Evolutionary conservation across 179 eudicot species (phyloP).

Genomic region (Spergularia azorica): DNA sequence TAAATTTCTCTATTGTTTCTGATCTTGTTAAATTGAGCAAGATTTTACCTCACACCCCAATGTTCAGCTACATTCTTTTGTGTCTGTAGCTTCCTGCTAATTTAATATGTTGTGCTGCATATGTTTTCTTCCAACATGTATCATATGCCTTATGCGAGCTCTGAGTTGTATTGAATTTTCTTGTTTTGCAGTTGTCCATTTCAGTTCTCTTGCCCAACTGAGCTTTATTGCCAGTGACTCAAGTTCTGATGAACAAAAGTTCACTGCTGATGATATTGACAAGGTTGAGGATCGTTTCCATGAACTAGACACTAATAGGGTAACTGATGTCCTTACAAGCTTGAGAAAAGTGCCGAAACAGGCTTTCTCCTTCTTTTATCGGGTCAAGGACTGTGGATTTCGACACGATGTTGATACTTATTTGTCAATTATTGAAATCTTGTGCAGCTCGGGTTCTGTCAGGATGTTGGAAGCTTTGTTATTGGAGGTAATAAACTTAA

Average conservation of each 20-base stretch:
- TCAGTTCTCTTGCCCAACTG: conserved; percentile 5
- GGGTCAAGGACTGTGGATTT: conserved; percentile 53
- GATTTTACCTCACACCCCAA: neutral
- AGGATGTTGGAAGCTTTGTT: conserved; percentile 46
- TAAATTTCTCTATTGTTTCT: neutral
- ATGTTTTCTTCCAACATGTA: neutral
- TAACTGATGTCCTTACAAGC: conserved; percentile 31
- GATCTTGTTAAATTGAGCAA: neutral
- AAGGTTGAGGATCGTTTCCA: conserved; percentile 6
- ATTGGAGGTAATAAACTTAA: conserved; percentile 40
- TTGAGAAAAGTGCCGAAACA: conserved; percentile 43
- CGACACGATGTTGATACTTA: conserved; percentile 47
- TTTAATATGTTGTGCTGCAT: neutral
- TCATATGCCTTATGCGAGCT: neutral
- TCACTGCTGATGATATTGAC: neutral
- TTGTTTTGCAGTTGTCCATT: conserved; percentile 37
- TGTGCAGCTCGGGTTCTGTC: conserved; percentile 46
- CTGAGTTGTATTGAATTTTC: neutral
- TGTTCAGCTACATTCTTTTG: neutral
- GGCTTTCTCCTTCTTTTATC: conserved; percentile 47
- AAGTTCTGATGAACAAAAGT: conserved; percentile 40
- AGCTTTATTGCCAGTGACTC: conserved; percentile 37
- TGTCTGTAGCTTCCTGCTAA: neutral
- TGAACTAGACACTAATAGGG: conserved; percentile 36
- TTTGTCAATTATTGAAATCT: conserved; percentile 46